phyloP scores from a whole-genome alignment of 2,329 filamentous ascomycete genomes.

The Neofusicoccum umdonicola region DNA sequence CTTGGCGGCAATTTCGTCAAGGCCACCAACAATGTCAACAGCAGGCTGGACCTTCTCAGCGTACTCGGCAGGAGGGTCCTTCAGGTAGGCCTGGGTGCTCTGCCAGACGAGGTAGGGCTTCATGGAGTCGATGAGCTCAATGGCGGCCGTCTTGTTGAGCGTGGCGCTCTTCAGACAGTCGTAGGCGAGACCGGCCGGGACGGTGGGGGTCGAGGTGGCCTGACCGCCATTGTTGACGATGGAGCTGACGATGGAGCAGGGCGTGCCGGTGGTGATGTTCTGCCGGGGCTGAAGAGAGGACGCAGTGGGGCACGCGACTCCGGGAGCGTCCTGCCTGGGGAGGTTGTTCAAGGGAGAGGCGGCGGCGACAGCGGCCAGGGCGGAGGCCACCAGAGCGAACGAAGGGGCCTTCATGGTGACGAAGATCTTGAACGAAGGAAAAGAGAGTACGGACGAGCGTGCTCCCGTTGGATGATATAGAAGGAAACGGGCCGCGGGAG shows the following conservation, averaged over 20 bases:
- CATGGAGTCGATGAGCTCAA: slow-evolving; percentile 43
- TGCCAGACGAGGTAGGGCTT: slow-evolving; percentile 48
- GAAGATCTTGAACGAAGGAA: slow-evolving; percentile 11
- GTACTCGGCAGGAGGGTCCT: slow-evolving; percentile 47
- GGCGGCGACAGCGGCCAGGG: not conserved
- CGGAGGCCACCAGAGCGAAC: slow-evolving; percentile 3
- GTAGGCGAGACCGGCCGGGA: slow-evolving; percentile 45
- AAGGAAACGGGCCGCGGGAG: not conserved
- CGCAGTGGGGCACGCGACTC: not conserved
- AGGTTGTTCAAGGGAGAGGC: slow-evolving; percentile 1
- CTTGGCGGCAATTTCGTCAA: slow-evolving; percentile 40
- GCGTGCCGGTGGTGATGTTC: not conserved
- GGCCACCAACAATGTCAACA: slow-evolving; percentile 41
- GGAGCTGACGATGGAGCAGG: slow-evolving; percentile 16
- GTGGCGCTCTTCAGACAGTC: slow-evolving; percentile 47
- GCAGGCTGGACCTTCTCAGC: slow-evolving; percentile 44
- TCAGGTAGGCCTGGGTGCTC: slow-evolving; percentile 43
- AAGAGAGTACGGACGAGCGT: not conserved
- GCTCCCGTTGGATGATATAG: slow-evolving; percentile 10
- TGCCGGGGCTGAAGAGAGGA: not conserved
- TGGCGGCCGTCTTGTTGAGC: slow-evolving; percentile 43
- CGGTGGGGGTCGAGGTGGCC: slow-evolving; percentile 31
- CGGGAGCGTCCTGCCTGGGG: not conserved
- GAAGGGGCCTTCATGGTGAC: slow-evolving; percentile 10
- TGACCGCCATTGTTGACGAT: not conserved